Percentiles rank a stretch among this genome's conserved stretches.
These are phyloP conservation scores for Ballota nigra DNA, from an alignment of 257 asterid genomes.

Conservation along the genomic window DNA sequence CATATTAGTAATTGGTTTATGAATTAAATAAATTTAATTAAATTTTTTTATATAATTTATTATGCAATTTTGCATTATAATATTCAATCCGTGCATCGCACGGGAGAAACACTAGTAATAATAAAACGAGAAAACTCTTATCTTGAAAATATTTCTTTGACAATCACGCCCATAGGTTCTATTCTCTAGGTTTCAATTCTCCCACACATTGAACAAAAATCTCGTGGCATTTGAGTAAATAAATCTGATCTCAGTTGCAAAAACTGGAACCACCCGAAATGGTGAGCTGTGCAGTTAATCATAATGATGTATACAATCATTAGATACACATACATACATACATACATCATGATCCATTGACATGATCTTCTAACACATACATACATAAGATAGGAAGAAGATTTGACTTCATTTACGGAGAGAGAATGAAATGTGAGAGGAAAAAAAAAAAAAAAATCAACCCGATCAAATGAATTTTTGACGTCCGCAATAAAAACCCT, in stretches of 20 bases:
- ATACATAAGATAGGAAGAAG: conserved; percentile 12
- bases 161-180: conserved; percentile 17
- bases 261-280: not conserved
- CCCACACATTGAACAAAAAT: conserved; percentile 6
- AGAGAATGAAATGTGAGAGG: conserved; percentile 28
- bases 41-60: no score
- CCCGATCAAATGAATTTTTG: conserved; percentile 53
- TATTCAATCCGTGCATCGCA: no score
- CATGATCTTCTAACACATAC: not conserved
- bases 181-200: not conserved
- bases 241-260: not conserved
- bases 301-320: conserved; percentile 28
- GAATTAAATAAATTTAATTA: no score
- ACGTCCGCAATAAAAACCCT: conserved; percentile 64
- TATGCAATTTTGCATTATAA: no score
- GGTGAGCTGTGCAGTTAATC: conserved; percentile 29
- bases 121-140: not conserved
- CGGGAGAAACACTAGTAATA: no score
- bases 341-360: not conserved
- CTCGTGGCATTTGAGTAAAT: conserved; percentile 19
- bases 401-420: conserved; percentile 30
- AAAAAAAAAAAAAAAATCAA: conserved; percentile 34
- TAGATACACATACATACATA: conserved; percentile 11
- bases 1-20: no score
- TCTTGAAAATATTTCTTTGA: not conserved